A percentile compares a stretch with the other conserved stretches of the same genome.
Evolutionary conservation across 2,329 filamentous ascomycete genomes (phyloP).

Genomic region (Aspergillus sp.): DNA sequence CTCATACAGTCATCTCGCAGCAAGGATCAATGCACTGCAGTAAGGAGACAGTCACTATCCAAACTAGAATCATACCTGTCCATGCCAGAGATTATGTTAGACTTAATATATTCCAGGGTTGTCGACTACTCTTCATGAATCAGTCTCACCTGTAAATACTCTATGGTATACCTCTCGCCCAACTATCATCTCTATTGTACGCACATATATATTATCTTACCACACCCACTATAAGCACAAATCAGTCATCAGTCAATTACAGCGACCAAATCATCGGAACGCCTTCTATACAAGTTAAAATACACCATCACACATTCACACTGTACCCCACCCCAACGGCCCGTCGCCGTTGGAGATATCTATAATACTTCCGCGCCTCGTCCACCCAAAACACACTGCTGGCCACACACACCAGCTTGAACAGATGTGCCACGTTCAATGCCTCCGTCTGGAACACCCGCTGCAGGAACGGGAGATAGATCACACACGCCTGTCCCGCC

Average conservation of each 20-base stretch:
- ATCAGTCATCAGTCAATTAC: background rate
- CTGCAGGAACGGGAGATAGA: constrained; percentile 93
- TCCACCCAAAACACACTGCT: constrained; percentile 96
- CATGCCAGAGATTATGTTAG: no score
- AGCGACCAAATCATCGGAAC: background rate
- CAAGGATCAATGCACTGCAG: no score
- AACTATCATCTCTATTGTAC: no score
- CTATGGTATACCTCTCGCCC: no score
- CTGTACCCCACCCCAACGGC: constrained; percentile 39
- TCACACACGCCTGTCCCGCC: constrained; percentile 81
- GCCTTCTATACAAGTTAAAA: constrained; percentile 7
- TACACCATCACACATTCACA: constrained; percentile 33
- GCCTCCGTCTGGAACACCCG: constrained; percentile 95
- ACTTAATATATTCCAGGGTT: no score
- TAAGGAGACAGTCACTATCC: no score
- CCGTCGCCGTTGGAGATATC: constrained; percentile 28
- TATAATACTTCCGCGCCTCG: constrained; percentile 74
- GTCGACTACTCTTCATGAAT: no score
- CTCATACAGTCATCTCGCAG: no score
- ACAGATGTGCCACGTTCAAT: constrained; percentile 68
- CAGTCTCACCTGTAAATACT: no score
- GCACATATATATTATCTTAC: no score
- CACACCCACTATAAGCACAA: background rate
- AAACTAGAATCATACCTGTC: no score
- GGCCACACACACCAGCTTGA: constrained; percentile 69